Conservation (phyloP, 2,329 filamentous ascomycete genomes). For the Drechslerella coelobrocha region DNA sequence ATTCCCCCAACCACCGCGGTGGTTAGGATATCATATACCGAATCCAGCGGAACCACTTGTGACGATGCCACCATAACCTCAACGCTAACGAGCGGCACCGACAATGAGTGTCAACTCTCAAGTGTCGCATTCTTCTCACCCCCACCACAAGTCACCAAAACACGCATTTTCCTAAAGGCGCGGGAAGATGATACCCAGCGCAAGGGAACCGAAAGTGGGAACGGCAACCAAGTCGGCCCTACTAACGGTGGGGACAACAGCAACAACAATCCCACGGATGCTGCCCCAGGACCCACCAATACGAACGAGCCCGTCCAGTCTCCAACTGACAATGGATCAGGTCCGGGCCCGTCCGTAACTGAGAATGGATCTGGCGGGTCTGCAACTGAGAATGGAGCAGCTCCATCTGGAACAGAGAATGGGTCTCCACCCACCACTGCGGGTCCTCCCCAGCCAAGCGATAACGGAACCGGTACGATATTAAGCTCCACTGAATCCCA, state of each 20-base stretch:
- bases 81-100: constrained; percentile 9
- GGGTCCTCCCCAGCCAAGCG: constrained; percentile 16
- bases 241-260: not conserved
- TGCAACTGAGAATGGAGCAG: constrained; percentile 4
- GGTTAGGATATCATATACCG: constrained; percentile 7
- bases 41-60: constrained; percentile 29
- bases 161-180: constrained; percentile 34
- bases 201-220: constrained; percentile 28
- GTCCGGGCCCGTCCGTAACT: constrained; percentile 7
- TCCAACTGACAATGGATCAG: not conserved
- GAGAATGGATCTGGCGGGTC: constrained; percentile 10
- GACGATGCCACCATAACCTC: constrained; percentile 20
- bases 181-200: constrained; percentile 35
- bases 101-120: constrained; percentile 9
- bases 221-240: not conserved
- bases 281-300: not conserved
- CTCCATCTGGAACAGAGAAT: not conserved
- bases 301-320: not conserved
- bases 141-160: constrained; percentile 34
- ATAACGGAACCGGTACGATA: constrained; percentile 36
- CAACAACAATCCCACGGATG: not conserved
- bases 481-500: constrained; percentile 34
- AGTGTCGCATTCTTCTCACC: not conserved
- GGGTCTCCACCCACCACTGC: constrained; percentile 18
- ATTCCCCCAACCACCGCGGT: constrained; percentile 20